These are phyloP conservation scores for Hanseniaspora hatyaiensis DNA, from an alignment of 805 yeast genomes.

Conservation along the genomic window DNA sequence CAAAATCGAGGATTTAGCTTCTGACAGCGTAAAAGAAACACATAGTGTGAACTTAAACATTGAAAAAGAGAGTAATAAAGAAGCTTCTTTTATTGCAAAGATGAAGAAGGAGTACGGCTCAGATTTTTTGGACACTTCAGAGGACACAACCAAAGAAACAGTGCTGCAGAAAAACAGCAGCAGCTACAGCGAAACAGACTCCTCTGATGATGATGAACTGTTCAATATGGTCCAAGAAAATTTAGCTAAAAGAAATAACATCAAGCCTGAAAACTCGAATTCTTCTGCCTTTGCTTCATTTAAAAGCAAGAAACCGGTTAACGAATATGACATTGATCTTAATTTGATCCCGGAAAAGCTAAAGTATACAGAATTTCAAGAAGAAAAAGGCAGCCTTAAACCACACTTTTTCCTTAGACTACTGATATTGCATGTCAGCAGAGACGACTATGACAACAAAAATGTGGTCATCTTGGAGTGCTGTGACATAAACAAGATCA, in stretches of 20 bases:
- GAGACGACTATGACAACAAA: conserved; percentile 12
- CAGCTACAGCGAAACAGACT: background rate
- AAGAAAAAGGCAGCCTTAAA: background rate
- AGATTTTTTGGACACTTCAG: conserved; percentile 20
- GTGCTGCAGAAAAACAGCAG: conserved; percentile 18
- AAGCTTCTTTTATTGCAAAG: background rate
- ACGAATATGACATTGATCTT: background rate
- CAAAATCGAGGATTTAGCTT: background rate
- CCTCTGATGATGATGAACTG: conserved; percentile 7
- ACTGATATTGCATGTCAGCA: background rate
- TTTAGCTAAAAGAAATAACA: background rate
- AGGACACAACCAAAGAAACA: conserved; percentile 33
- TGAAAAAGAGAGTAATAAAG: background rate
- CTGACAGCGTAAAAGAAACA: background rate
- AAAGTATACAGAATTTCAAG: background rate
- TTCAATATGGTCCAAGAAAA: conserved; percentile 11
- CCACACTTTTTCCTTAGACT: conserved; percentile 2
- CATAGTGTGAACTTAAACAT: background rate
- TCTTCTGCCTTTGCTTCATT: too few relatives aligned
- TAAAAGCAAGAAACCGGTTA: background rate
- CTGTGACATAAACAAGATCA: conserved; percentile 15
- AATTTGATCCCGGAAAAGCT: background rate
- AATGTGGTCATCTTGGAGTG: conserved; percentile 18
- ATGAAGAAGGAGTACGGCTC: conserved; percentile 13
- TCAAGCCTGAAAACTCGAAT: background rate